Evolutionary conservation across 176 grass and related monocot genomes (phyloP).

Genomic region (Stipa capillata): DNA sequence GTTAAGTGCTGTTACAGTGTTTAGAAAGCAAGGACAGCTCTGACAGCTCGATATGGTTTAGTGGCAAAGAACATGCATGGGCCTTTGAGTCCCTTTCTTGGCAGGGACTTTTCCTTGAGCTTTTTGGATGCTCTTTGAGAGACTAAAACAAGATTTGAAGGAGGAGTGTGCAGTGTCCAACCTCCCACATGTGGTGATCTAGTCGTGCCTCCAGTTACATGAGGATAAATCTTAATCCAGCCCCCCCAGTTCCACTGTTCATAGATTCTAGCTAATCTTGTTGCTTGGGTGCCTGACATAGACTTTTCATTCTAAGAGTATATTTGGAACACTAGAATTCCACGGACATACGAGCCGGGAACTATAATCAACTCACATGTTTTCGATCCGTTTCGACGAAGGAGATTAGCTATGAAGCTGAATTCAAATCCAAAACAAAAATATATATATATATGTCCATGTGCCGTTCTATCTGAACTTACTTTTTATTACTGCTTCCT

Average conservation of each 20-base stretch:
- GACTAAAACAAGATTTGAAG: constrained; percentile 24
- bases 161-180: constrained; percentile 4
- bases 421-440: too few relatives aligned
- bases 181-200: not conserved
- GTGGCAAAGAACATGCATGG: constrained; percentile 25
- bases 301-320: not conserved
- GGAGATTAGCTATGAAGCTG: too few relatives aligned
- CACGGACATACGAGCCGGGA: too few relatives aligned
- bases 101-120: not conserved
- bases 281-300: not conserved
- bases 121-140: constrained; percentile 46
- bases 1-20: constrained; percentile 23
- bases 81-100: constrained; percentile 35
- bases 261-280: not conserved
- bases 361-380: too few relatives aligned
- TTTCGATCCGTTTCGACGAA: too few relatives aligned
- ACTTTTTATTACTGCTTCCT: too few relatives aligned
- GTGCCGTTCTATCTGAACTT: not conserved
- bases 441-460: too few relatives aligned
- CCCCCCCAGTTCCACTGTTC: not conserved
- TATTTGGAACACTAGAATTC: too few relatives aligned
- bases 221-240: not conserved
- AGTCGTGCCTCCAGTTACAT: constrained; percentile 1
- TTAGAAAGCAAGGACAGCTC: constrained; percentile 38
- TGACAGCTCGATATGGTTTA: constrained; percentile 36